Evolutionary conservation across 176 grass and related monocot species (phyloP), one percentile per base, ranked within the genome.

Genomic region (Musa itinerans): DNA sequence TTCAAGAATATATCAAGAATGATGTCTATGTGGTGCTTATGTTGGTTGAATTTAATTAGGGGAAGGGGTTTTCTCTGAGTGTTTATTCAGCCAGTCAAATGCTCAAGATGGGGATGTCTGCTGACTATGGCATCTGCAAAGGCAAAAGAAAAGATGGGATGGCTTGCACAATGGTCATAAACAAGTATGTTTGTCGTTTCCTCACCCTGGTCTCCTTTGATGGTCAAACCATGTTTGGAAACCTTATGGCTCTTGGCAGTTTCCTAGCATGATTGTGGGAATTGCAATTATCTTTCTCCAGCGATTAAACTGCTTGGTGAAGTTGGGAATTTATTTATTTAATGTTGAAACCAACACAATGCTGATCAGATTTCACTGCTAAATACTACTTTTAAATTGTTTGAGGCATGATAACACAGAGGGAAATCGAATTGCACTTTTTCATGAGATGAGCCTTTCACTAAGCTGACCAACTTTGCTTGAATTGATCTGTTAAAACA

Each of bases 111-210:
- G 94, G 94, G 26, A 68, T 83, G 26, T 92, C 90, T 1, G 83
- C 84, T 0, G 94, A 98, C 83, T 91, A 87, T 50, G 88, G 82
- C 51, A 16, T 89, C 65, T 98, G 90, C 74, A 98, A 89, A 85
- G 94, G 94, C 63, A 98, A 89, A 77, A 93, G 88, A 79, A 93
- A 98, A 79, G 94, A 98, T 56, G 94, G 94, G 13, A 75, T 91
- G 78, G 74, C 84, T n/a, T 98, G 94, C 78, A 89, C 86, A 56
- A 98, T 98, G 94, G 78, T 48, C 29, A 91, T 93, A 86, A 89
- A 84, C 77, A 98, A 89, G 94, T 98, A 93, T 21, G 81, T 68
- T 71, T 65, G 11, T 1, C n/a, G 6, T 70, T 50, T 70, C 4
- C 34, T 43, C 4, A 43, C 34, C 34, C 34, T 6, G 34, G 34